These are phyloP conservation scores for Rutstroemia sp. DNA, from an alignment of 2,329 filamentous ascomycete genomes.

Conservation along the genomic window DNA sequence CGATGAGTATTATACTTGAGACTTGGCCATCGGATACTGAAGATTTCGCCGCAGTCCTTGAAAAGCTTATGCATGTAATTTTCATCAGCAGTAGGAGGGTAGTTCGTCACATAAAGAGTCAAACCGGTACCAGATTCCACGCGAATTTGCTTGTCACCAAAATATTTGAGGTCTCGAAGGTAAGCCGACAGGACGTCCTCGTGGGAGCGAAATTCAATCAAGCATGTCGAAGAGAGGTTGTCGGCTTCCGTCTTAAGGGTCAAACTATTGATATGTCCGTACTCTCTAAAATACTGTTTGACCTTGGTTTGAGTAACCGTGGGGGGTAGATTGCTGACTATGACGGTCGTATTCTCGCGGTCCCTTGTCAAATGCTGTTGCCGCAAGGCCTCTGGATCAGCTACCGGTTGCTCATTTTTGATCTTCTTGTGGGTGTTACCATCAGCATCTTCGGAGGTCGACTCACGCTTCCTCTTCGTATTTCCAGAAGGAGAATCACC, in stretches of 20 bases:
- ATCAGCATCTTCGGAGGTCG: constrained; percentile 41
- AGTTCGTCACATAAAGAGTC: constrained; percentile 88
- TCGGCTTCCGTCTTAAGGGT: constrained; percentile 57
- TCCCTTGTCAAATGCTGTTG: constrained; percentile 60
- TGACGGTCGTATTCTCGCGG: constrained; percentile 80
- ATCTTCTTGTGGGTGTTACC: constrained; percentile 60
- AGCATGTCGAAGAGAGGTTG: constrained; percentile 56
- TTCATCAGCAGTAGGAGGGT: constrained; percentile 69
- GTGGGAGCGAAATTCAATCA: constrained; percentile 76
- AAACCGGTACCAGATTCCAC: constrained; percentile 70
- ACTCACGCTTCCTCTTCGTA: constrained; percentile 69
- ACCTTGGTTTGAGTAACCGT: constrained; percentile 65
- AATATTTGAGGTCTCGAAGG: constrained; percentile 72
- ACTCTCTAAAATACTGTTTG: constrained; percentile 85
- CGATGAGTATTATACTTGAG: constrained; percentile 83
- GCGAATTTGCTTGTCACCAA: constrained; percentile 64
- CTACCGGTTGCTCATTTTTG: constrained; percentile 34
- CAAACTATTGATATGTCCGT: constrained; percentile 75
- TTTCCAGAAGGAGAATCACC: constrained; percentile 16
- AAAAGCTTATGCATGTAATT: constrained; percentile 62
- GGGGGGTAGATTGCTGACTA: constrained; percentile 68
- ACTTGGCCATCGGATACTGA: constrained; percentile 83
- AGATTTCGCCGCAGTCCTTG: constrained; percentile 68
- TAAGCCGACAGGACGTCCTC: constrained; percentile 79
- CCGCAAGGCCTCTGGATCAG: constrained; percentile 30